Evolutionary conservation across 225 moss, liverwort and hornwort genomes (phyloP).

Genomic region (Pseudoscleropodium purum): DNA sequence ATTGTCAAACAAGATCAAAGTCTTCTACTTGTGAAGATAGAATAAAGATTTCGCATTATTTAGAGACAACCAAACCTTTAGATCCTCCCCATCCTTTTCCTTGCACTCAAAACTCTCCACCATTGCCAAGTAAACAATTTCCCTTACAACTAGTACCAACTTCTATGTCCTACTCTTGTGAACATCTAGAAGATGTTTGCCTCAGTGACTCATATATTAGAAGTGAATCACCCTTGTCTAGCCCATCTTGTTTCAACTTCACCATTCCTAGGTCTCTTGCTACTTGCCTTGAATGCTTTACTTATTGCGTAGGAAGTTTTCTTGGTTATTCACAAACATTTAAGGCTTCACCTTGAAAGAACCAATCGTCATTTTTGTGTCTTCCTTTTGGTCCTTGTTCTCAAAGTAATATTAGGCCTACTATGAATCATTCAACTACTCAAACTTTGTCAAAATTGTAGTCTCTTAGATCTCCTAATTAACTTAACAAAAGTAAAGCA

Average conservation of each 20-base stretch:
- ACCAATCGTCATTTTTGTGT: not conserved
- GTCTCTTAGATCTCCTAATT: not conserved
- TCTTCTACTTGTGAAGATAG: not conserved
- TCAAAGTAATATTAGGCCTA: not conserved
- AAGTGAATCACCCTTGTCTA: not conserved
- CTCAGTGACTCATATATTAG: not conserved
- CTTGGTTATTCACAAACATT: conserved; percentile 2
- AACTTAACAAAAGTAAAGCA: not conserved
- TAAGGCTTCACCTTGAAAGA: not conserved
- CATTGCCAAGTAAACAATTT: not conserved
- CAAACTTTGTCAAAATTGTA: not conserved
- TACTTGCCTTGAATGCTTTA: not conserved
- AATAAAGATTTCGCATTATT: not conserved
- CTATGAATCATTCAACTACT: conserved; percentile 2
- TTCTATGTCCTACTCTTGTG: not conserved
- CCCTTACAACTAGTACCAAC: not conserved
- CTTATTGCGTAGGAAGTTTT: not conserved
- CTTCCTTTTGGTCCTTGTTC: not conserved
- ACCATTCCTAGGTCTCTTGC: not conserved
- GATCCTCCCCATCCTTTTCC: not conserved
- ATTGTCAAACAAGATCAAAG: not conserved
- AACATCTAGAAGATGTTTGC: not conserved
- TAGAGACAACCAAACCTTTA: not conserved
- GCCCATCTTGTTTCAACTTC: not conserved
- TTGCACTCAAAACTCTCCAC: not conserved